Percentiles rank a stretch among this genome's conserved stretches.
phyloP scores from a whole-genome alignment of 306 rosid genomes.

The Rosa persica region DNA sequence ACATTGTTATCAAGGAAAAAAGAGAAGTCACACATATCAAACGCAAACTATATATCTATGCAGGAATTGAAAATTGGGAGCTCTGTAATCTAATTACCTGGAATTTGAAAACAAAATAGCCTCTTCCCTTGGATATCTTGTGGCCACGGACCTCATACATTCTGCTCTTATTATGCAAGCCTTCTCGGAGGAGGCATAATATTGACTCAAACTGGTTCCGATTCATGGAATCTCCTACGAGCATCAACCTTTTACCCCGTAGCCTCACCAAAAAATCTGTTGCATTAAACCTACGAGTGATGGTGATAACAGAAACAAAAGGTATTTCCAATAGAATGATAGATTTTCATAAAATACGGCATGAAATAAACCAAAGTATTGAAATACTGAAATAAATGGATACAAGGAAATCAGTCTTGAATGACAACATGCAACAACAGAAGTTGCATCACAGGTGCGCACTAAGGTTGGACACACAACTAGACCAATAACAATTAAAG shows the following conservation, averaged over 20 bases:
- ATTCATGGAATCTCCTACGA: conserved; percentile 95
- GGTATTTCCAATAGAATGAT: conserved; percentile 17
- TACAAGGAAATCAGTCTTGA: conserved; percentile 15
- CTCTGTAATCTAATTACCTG: conserved; percentile 41
- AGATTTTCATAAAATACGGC: conserved; percentile 8
- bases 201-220: conserved; percentile 96
- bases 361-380: not conserved
- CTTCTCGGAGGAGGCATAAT: conserved; percentile 76
- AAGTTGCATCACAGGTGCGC: not conserved
- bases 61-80: not conserved
- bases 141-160: conserved; percentile 79
- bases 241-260: conserved; percentile 78
- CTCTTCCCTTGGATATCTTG: conserved; percentile 92
- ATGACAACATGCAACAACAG: not conserved
- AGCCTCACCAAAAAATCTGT: conserved; percentile 79
- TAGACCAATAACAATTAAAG: not conserved
- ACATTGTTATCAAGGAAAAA: not conserved
- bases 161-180: conserved; percentile 74
- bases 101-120: conserved; percentile 82
- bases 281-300: conserved; percentile 77
- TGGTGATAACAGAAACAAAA: conserved; percentile 24
- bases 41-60: not conserved
- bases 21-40: not conserved
- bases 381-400: conserved; percentile 15
- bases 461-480: not conserved